Evolutionary conservation across 345 rosid genomes (phyloP), one percentile per base, ranked within the genome.

Genomic region (Brassica juncea): DNA sequence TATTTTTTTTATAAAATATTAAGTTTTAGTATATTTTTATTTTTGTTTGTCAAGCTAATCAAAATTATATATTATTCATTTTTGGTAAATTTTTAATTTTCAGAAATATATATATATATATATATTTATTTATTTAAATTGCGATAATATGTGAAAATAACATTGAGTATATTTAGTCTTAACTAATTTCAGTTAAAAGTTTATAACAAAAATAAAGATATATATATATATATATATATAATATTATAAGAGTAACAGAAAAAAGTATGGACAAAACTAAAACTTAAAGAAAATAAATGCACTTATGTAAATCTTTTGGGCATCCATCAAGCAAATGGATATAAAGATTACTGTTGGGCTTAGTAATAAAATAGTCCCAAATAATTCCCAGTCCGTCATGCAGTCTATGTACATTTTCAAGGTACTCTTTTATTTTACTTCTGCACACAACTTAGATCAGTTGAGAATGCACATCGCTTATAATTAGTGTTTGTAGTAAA

Each of bases 391-490:
- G 10, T 0, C 6, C 14, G 54, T 87, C 80, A 82, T 93, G 83
- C 99, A 95, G 87, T 88, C 99, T 11, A 93, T 93, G 98, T 95
- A 93, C 85, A 95, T 95, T 35, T 95, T 89, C 80, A 94, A 92
- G 97, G 96, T 92, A 80, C 0, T 65, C 1, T 9, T 49, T 77
- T 6, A 3, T 73, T 54, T 64, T 62, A 12, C 75, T 65, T 37
- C 25, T 68, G 7, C 54, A 47, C 15, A 49, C 57, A n/a, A 49
- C 66, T 19, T 71, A 4, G 23, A 21, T 21, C 23, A 19, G 16
- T 30, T 31, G 6, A 34, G 4, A 14, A 75, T 15, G 55, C 55
- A 4, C 42, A 30, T 25, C 71, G 8, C 7, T 5, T 55, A 5
- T 10, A 19, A 19, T 42, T 58, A 30, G 73, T 47, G 19, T 59